These are phyloP conservation scores for Cephaloascus fragrans DNA, from an alignment of 805 yeast species.

Conservation along the genomic window DNA sequence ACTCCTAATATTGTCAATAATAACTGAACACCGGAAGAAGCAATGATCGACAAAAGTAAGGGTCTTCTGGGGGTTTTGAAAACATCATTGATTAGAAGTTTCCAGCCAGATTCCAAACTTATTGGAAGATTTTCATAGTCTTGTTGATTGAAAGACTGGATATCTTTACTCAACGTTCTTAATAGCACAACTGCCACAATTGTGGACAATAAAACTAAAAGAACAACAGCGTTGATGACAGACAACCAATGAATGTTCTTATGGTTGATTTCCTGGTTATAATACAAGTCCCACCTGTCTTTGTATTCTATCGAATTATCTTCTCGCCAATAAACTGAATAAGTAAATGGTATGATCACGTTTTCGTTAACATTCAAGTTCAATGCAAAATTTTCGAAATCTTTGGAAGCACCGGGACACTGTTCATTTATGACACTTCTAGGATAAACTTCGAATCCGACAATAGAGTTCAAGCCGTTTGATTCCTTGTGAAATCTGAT, in stretches of 20 bases:
- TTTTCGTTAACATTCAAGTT: constrained; percentile 27
- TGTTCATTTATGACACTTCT: constrained; percentile 56
- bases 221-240: constrained; percentile 57
- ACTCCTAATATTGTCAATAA: constrained; percentile 57
- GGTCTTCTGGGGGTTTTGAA: constrained; percentile 41
- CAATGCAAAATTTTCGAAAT: constrained; percentile 48
- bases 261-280: constrained; percentile 40
- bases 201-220: constrained; percentile 50
- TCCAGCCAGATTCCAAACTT: constrained; percentile 34
- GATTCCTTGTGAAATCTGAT: constrained; percentile 55
- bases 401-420: constrained; percentile 69
- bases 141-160: constrained; percentile 16
- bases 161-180: constrained; percentile 43
- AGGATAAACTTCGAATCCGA: constrained; percentile 87
- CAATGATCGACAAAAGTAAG: constrained; percentile 40
- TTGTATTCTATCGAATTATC: constrained; percentile 57
- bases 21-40: constrained; percentile 70
- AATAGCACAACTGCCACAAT: constrained; percentile 57
- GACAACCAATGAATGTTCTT: constrained; percentile 71
- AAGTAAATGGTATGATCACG: constrained; percentile 63
- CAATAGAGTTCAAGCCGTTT: constrained; percentile 45
- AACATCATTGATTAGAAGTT: constrained; percentile 41
- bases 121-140: constrained; percentile 6
- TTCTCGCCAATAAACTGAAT: constrained; percentile 84
- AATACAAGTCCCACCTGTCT: constrained; percentile 66